A percentile compares a stretch with the other conserved stretches of the same genome.
Evolutionary conservation across 768 basidiomycete species (phyloP).

Genomic region (Agaricus subrufescens): DNA sequence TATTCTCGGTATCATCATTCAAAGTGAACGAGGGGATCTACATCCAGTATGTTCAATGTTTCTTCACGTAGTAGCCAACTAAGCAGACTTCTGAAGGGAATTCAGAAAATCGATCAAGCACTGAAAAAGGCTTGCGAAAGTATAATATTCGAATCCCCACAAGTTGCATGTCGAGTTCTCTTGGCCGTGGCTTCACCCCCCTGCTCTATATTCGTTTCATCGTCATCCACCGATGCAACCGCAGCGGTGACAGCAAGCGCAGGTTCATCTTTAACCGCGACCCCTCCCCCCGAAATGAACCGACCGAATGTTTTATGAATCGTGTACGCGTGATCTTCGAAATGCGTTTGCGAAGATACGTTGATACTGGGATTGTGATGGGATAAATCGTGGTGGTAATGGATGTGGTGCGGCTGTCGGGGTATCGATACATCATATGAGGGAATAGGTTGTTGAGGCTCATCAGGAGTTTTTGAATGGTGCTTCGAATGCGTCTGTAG

Average conservation of each 20-base stretch:
- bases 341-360: conserved; percentile 54
- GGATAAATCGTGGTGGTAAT: not conserved
- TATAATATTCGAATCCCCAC: conserved; percentile 62
- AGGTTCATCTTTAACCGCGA: not conserved
- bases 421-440: conserved; percentile 73
- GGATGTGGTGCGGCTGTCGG: conserved; percentile 66
- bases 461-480: conserved; percentile 58
- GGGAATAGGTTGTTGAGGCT: conserved; percentile 66
- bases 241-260: not conserved
- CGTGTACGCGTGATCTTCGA: conserved; percentile 52
- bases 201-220: conserved; percentile 23
- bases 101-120: conserved; percentile 80
- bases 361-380: conserved; percentile 58
- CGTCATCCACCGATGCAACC: not conserved
- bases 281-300: conserved; percentile 11
- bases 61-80: not conserved
- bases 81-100: not conserved
- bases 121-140: conserved; percentile 84
- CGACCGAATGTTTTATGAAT: conserved; percentile 37
- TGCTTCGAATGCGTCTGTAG: conserved; percentile 34
- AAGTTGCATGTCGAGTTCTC: conserved; percentile 53
- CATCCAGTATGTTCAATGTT: conserved; percentile 48
- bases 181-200: conserved; percentile 54
- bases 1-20: conserved; percentile 54
- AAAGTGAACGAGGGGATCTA: conserved; percentile 56